These are phyloP conservation scores for Gleditsia sinensis DNA, from an alignment of 306 rosid genomes.

Conservation along the genomic window DNA sequence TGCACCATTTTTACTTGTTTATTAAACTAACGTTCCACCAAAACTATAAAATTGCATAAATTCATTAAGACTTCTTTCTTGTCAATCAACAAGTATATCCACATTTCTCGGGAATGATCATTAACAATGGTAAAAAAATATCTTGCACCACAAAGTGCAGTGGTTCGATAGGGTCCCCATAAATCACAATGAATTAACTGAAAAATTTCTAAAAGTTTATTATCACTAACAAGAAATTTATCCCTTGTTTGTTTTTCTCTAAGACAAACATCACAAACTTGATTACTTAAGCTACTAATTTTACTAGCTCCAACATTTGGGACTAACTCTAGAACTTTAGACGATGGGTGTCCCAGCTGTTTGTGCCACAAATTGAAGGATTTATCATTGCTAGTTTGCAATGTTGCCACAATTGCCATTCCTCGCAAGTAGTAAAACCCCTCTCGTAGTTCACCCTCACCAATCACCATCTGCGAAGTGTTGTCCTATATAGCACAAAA, in stretches of 20 bases:
- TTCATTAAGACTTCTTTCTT: too few relatives aligned
- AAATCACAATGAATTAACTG: not conserved
- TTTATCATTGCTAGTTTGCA: not conserved
- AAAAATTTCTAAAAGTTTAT: not conserved
- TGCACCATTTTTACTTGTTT: not conserved
- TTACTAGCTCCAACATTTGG: not conserved
- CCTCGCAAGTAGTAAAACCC: not conserved
- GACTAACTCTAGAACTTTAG: not conserved
- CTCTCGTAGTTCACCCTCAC: not conserved
- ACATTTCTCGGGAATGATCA: not conserved
- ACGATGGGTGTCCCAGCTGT: not conserved
- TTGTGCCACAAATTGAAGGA: not conserved
- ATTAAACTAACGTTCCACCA: not conserved
- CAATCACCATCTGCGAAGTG: not conserved
- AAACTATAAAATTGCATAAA: too few relatives aligned
- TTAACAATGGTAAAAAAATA: not conserved
- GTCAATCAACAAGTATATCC: too few relatives aligned
- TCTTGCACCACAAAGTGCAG: not conserved
- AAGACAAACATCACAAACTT: not conserved
- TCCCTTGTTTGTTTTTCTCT: not conserved
- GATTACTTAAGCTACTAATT: not conserved
- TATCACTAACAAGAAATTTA: not conserved
- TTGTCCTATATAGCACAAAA: not conserved
- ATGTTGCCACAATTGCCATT: not conserved
- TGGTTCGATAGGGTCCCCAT: not conserved